Conservation (phyloP, 495 filamentous ascomycete species). For the Talaromyces stipitatus region DNA sequence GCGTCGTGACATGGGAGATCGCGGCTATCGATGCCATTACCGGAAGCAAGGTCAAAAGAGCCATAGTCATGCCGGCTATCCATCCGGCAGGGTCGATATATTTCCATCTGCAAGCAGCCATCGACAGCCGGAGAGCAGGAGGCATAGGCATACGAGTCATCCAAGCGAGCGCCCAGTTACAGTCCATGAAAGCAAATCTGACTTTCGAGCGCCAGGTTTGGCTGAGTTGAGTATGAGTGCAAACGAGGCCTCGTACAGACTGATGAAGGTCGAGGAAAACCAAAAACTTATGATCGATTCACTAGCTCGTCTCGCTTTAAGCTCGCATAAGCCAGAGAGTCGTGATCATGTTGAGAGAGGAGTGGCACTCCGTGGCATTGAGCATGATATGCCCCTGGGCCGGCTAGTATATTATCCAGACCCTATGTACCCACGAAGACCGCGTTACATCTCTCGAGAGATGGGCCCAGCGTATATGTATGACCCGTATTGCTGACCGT, state of each 20-base stretch:
- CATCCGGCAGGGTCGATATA: background rate
- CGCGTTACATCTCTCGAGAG: constrained; percentile 1
- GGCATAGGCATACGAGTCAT: background rate
- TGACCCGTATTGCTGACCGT: background rate
- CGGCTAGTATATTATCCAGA: background rate
- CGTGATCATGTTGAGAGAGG: background rate
- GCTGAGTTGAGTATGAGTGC: background rate
- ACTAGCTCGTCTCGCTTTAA: background rate
- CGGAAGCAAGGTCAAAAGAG: background rate
- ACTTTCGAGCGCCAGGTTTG: background rate
- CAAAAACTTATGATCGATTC: background rate
- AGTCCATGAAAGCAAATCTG: background rate
- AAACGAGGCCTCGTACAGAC: constrained; percentile 1
- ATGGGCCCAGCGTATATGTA: background rate
- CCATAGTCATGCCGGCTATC: background rate
- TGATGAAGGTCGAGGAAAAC: background rate
- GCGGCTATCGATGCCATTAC: background rate
- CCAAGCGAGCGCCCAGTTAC: background rate
- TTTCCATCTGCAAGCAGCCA: background rate
- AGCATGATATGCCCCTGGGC: background rate
- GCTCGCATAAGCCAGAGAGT: background rate
- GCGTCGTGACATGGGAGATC: background rate
- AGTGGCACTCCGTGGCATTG: background rate
- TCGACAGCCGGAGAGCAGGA: background rate
- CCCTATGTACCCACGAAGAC: background rate